phyloP scores from a whole-genome alignment of 305 asterid genomes.

The Fraxinus greggii region DNA sequence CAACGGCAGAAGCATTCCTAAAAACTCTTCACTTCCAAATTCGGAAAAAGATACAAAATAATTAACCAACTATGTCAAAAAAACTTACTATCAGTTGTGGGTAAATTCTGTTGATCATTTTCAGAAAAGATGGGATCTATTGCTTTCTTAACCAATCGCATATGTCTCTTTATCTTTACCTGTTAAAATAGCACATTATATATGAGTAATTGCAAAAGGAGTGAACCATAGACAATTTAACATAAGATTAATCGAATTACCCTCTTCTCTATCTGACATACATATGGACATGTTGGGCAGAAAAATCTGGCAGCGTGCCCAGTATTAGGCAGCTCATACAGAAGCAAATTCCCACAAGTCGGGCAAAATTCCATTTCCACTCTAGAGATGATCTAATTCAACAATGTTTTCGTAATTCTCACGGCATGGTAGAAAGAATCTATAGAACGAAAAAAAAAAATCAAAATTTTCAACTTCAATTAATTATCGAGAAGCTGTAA shows the following conservation, averaged over 20 bases:
- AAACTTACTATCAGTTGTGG: conserved; percentile 30
- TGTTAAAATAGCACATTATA: conserved; percentile 19
- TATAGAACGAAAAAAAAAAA: background rate
- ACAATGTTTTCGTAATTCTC: background rate
- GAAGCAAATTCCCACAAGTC: conserved; percentile 58
- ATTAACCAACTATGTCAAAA: background rate
- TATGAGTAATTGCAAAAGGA: background rate
- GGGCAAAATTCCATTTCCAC: conserved; percentile 74
- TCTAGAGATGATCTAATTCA: background rate
- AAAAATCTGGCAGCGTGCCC: conserved; percentile 48
- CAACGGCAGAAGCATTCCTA: background rate
- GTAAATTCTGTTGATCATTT: conserved; percentile 41
- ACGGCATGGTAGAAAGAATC: background rate
- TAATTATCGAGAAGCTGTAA: background rate
- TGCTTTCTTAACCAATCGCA: conserved; percentile 51
- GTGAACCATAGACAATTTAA: background rate
- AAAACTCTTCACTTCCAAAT: background rate
- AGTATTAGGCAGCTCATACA: conserved; percentile 55
- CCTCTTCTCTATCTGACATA: conserved; percentile 49
- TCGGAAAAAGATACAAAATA: background rate
- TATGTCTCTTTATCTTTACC: conserved; percentile 61
- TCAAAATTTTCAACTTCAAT: background rate
- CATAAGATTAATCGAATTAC: conserved; percentile 29
- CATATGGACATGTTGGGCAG: conserved; percentile 70
- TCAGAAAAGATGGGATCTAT: conserved; percentile 65